A percentile compares a stretch with the other conserved stretches of the same genome.
Evolutionary conservation across 495 filamentous ascomycete species (phyloP).

Genomic region (Evernia prunastri): DNA sequence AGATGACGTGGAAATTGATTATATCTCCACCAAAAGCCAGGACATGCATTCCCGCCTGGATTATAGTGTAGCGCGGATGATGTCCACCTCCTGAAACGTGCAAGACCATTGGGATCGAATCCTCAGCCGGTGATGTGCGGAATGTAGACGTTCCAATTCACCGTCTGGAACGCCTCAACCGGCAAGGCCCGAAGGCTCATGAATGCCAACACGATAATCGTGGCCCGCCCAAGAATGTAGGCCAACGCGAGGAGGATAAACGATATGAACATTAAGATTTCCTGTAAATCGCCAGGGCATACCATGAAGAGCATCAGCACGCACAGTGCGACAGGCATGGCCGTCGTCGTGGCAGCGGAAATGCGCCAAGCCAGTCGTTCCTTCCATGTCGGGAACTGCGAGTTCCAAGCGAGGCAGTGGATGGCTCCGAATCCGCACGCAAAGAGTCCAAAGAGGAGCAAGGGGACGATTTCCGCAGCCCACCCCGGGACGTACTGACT

Average conservation of each 20-base stretch:
- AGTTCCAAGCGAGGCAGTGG: constrained; percentile 28
- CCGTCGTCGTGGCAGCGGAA: constrained; percentile 14
- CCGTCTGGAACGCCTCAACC: constrained; percentile 14
- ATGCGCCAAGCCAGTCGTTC: constrained; percentile 21
- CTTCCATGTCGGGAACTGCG: constrained; percentile 15
- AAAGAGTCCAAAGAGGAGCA: neutral
- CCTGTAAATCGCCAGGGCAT: too few relatives aligned
- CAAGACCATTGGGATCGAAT: too few relatives aligned
- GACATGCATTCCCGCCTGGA: too few relatives aligned
- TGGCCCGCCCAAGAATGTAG: constrained; percentile 13
- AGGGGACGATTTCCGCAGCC: neutral
- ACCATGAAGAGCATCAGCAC: neutral
- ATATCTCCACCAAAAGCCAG: too few relatives aligned
- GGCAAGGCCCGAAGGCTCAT: constrained; percentile 20
- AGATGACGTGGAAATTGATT: too few relatives aligned
- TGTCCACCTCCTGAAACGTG: too few relatives aligned
- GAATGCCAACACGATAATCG: constrained; percentile 18
- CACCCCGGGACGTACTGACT: neutral
- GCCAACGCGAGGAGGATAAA: neutral
- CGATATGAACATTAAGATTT: too few relatives aligned
- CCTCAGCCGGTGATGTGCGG: constrained; percentile 15
- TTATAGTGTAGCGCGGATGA: too few relatives aligned
- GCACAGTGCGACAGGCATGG: neutral
- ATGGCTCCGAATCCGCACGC: constrained; percentile 20
- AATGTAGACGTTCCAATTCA: constrained; percentile 19